Percentiles rank a stretch among this genome's conserved stretches.
Conservation (phyloP, 2,329 filamentous ascomycete species). For the Chrysoporthe cubensis region DNA sequence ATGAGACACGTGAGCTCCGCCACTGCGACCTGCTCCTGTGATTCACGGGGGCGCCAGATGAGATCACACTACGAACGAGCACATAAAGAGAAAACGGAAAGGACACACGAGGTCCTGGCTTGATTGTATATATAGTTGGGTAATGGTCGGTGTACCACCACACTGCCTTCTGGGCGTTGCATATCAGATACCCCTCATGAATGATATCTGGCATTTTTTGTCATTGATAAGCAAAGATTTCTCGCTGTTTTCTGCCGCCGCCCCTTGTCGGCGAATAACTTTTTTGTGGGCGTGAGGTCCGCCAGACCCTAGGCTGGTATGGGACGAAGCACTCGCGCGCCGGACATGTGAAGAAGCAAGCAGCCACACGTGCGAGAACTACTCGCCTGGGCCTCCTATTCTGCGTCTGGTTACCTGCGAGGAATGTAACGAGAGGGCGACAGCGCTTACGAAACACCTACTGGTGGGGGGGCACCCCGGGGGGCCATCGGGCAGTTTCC, state of each 20-base stretch:
- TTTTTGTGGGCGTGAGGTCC: no score
- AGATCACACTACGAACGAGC: slow-evolving; percentile 21
- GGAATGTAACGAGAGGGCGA: no score
- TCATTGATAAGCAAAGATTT: slow-evolving; percentile 16
- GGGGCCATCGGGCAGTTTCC: no score
- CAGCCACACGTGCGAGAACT: no score
- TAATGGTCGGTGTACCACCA: slow-evolving; percentile 24
- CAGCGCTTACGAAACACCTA: no score
- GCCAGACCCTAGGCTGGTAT: no score
- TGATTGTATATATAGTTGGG: slow-evolving; percentile 16
- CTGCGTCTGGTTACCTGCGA: no score
- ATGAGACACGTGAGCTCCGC: neutral
- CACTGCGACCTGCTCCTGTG: neutral
- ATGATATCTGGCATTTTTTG: slow-evolving; percentile 26
- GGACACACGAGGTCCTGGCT: neutral
- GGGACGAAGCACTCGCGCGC: no score
- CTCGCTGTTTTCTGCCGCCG: neutral
- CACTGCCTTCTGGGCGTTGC: slow-evolving; percentile 27
- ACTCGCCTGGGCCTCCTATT: no score
- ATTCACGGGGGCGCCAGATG: neutral
- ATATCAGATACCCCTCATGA: slow-evolving; percentile 28
- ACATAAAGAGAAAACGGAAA: slow-evolving; percentile 2
- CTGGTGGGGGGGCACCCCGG: no score
- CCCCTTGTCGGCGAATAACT: no score
- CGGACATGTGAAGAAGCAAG: no score